Evolutionary conservation across 2,329 filamentous ascomycete species (phyloP).

Genomic region (Amylocarpus encephaloides): DNA sequence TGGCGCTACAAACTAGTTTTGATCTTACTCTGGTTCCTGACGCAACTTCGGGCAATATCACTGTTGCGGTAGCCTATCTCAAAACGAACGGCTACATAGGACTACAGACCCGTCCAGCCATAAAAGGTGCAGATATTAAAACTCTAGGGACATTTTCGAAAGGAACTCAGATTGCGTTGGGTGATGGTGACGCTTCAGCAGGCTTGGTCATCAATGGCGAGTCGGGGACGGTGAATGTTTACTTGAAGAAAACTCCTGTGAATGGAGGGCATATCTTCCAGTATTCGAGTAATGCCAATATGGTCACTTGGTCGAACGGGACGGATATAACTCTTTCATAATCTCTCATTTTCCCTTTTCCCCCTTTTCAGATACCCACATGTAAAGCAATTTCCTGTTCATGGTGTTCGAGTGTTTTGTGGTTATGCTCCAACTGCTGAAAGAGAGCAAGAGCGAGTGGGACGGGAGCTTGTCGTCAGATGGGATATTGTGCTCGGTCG

Average conservation of each 20-base stretch:
- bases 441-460: too few species aligned
- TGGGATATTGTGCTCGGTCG: too few species aligned
- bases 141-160: conserved; percentile 4
- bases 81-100: conserved; percentile 4
- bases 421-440: too few species aligned
- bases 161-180: neutral
- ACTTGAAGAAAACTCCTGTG: neutral
- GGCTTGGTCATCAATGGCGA: conserved; percentile 7
- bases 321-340: neutral
- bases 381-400: neutral
- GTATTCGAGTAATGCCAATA: neutral
- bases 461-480: too few species aligned
- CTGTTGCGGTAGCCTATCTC: conserved; percentile 7
- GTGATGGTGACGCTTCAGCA: conserved; percentile 6
- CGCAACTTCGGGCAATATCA: neutral
- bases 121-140: neutral
- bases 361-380: neutral
- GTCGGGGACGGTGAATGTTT: conserved; percentile 4
- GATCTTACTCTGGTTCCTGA: neutral
- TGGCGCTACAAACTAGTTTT: conserved; percentile 4
- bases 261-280: conserved; percentile 2
- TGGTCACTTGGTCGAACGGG: conserved; percentile 4
- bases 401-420: too few species aligned
- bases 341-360: neutral
- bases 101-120: conserved; percentile 6